Percentiles rank a stretch among this genome's conserved stretches.
Evolutionary conservation across 2,329 filamentous ascomycete genomes (phyloP).

Genomic region (Cladophialophora immunda): DNA sequence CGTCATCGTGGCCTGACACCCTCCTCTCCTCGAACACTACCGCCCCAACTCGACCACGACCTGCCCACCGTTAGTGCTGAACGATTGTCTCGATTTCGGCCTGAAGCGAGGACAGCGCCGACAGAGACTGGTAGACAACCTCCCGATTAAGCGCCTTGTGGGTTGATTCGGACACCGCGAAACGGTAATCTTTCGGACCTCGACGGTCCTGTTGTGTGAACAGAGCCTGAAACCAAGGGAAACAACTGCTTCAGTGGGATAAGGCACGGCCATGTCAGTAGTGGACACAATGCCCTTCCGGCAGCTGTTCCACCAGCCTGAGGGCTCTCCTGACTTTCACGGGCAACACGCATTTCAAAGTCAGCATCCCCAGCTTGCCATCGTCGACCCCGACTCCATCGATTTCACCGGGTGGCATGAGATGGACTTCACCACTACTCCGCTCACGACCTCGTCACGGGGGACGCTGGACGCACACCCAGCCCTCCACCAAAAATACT

Average conservation of each 20-base stretch:
- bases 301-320: slow-evolving; percentile 26
- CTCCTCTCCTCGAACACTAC: slow-evolving; percentile 27
- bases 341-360: slow-evolving; percentile 33
- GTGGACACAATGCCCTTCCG: slow-evolving; percentile 35
- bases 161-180: slow-evolving; percentile 5
- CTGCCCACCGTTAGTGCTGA: slow-evolving; percentile 10
- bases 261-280: background rate
- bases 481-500: slow-evolving; percentile 32
- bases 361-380: slow-evolving; percentile 34
- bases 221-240: background rate
- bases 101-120: slow-evolving; percentile 95
- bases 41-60: slow-evolving; percentile 10
- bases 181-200: slow-evolving; percentile 15
- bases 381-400: slow-evolving; percentile 36
- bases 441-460: slow-evolving; percentile 30
- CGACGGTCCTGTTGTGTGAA: background rate
- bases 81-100: slow-evolving; percentile 60
- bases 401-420: slow-evolving; percentile 40
- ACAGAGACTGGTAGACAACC: slow-evolving; percentile 90
- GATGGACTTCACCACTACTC: slow-evolving; percentile 38
- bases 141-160: slow-evolving; percentile 49
- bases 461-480: slow-evolving; percentile 19
- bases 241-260: background rate
- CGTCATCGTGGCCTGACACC: slow-evolving; percentile 37
- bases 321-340: slow-evolving; percentile 38